Evolutionary conservation across 257 asterid genomes (phyloP), one percentile per base, ranked within the genome.

Genomic region (Coffea eugenioides): DNA sequence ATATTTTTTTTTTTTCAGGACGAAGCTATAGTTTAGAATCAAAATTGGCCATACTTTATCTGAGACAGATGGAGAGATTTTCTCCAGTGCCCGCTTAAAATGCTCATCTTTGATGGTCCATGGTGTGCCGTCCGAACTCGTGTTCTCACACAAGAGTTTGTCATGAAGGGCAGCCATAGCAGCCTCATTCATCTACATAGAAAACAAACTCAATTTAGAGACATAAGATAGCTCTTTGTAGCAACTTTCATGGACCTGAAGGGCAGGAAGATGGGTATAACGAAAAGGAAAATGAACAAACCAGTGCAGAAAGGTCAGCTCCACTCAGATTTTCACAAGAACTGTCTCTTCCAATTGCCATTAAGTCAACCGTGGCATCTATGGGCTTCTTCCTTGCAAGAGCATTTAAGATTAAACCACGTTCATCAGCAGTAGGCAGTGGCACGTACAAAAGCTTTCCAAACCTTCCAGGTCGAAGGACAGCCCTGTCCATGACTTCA

Each of bases 391-490:
- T 89, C 79, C 91, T 88, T 25, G 90, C 86, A 81, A 90, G 90
- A 83, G 98, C 90, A 83, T 84, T 87, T 87, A 95, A 77, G 80
- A 95, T 95, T 86, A 92, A 81, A 70, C 97, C 98, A 54, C 98
- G 91, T 73, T 93, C 98, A 51, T 93, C 93, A 62, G 97, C 88
- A 86, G 82, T 86, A 57, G 98, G 98, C 51, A 95, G 93, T 81
- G 97, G 93, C 79, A 95, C 97, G 77, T 89, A 93, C 75, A 95
- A 49, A 64, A 85, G 92, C 85, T 85, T 92, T 75, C 97, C 97
- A 49, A 91, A 90, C 83, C 99, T 90, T 86, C 97, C 97, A 14
- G 97, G 97, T 69, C 97, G 90, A 52, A 93, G 91, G 79, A 93
- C n/a, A 52, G 98, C 98, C 16, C 27, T 88, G 83, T 95, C 98